Evolutionary conservation across 2,329 filamentous ascomycete species (phyloP).

Genomic region (Cyclaneusma minus): DNA sequence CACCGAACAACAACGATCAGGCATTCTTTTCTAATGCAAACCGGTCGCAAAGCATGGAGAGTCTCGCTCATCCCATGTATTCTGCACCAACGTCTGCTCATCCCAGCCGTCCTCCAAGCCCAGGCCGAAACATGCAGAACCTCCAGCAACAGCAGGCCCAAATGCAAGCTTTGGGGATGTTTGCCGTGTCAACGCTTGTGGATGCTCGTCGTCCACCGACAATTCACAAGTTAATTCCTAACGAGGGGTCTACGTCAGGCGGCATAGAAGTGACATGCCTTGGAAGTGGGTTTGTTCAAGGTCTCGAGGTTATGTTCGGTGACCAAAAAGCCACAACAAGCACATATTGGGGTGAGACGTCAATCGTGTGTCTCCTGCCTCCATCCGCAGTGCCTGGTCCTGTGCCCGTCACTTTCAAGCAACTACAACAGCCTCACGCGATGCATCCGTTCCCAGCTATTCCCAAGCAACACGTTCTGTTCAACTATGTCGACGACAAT

Average conservation of each 20-base stretch:
- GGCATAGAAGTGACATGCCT: conserved; percentile 79
- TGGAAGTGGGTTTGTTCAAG: conserved; percentile 65
- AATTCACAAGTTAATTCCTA: conserved; percentile 73
- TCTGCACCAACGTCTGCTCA: conserved; percentile 60
- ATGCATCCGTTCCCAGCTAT: conserved; percentile 25
- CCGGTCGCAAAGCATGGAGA: conserved; percentile 50
- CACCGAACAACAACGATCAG: conserved; percentile 49
- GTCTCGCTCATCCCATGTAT: conserved; percentile 45
- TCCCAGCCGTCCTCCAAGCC: conserved; percentile 65
- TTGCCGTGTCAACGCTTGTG: conserved; percentile 31
- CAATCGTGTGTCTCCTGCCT: conserved; percentile 46
- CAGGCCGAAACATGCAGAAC: conserved; percentile 33
- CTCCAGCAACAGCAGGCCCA: conserved; percentile 26
- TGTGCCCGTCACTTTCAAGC: conserved; percentile 43
- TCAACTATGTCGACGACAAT: conserved; percentile 62
- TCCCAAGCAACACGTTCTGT: conserved; percentile 35
- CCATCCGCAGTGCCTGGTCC: conserved; percentile 39
- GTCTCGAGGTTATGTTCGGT: conserved; percentile 76
- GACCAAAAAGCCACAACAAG: conserved; percentile 46
- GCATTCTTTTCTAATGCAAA: conserved; percentile 38
- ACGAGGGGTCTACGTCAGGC: conserved; percentile 66
- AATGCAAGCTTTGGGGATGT: conserved; percentile 27
- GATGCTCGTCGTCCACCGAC: conserved; percentile 39
- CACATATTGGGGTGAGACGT: conserved; percentile 47
- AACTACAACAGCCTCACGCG: conserved; percentile 25